Conservation (phyloP, 371 early-diverging fungal genomes). For the Mucor circinelloides region DNA sequence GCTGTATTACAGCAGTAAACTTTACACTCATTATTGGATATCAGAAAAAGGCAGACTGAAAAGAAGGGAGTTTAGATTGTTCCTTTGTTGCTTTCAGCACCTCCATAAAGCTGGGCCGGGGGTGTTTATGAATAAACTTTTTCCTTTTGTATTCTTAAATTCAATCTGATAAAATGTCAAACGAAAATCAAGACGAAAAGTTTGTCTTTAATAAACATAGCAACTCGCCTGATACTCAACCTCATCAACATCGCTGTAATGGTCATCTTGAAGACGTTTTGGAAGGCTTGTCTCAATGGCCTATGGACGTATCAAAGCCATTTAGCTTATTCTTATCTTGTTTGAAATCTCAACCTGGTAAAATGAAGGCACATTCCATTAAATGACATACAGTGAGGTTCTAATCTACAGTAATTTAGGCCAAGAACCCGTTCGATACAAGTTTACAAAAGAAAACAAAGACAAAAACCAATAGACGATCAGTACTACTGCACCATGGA, state of each 20-base stretch:
- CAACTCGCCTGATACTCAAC: conserved; percentile 21
- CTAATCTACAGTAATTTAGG: background rate
- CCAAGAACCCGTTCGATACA: conserved; percentile 14
- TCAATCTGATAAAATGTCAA: conserved; percentile 5
- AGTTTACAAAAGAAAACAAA: background rate
- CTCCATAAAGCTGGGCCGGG: background rate
- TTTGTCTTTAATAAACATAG: conserved; percentile 36
- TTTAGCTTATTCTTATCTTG: conserved; percentile 39
- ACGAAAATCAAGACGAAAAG: background rate
- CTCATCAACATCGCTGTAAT: conserved; percentile 47
- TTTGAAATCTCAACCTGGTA: conserved; percentile 40
- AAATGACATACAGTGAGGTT: background rate
- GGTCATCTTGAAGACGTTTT: conserved; percentile 50
- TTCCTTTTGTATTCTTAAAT: background rate
- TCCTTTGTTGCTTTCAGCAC: background rate
- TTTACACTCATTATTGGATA: background rate
- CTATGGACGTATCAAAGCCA: conserved; percentile 50
- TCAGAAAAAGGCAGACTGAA: background rate
- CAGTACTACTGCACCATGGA: background rate
- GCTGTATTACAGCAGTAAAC: background rate
- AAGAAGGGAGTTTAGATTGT: background rate
- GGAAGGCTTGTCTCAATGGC: conserved; percentile 44
- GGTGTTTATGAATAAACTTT: background rate
- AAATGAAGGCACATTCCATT: background rate
- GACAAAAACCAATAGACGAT: background rate